phyloP scores from a whole-genome alignment of 345 rosid species.

The Ceriops tagal region DNA sequence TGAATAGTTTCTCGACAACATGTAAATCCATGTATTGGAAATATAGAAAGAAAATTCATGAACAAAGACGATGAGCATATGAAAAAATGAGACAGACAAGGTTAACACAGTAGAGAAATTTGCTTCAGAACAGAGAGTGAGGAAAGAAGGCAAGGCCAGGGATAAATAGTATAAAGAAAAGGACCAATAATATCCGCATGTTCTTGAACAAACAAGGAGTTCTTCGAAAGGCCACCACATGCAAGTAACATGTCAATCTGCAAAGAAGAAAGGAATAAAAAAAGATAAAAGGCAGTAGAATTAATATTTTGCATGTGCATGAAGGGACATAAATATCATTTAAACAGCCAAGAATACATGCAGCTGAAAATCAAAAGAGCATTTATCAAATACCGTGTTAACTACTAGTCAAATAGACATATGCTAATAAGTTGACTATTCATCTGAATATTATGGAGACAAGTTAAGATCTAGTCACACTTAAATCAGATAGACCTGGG shows the following conservation, averaged over 20 bases:
- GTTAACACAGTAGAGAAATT: background rate
- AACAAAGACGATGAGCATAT: background rate
- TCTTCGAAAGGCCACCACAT: constrained; percentile 86
- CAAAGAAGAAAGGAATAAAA: constrained; percentile 14
- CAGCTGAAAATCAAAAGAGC: background rate
- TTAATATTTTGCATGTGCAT: too few relatives aligned
- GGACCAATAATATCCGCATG: constrained; percentile 83
- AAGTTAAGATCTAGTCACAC: background rate
- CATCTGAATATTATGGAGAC: background rate
- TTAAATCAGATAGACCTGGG: background rate
- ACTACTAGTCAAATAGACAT: background rate
- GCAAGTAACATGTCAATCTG: constrained; percentile 84
- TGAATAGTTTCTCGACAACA: too few relatives aligned
- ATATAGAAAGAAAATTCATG: background rate
- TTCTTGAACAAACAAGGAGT: constrained; percentile 69
- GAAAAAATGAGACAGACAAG: background rate
- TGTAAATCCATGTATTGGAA: too few relatives aligned
- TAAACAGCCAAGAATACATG: constrained; percentile 2
- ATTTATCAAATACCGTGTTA: background rate
- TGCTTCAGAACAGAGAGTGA: background rate
- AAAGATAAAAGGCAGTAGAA: too few relatives aligned
- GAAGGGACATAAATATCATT: background rate
- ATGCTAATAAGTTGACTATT: background rate
- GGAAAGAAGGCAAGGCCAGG: too few relatives aligned
- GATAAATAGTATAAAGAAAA: background rate